Evolutionary conservation across 768 basidiomycete genomes (phyloP), one percentile per base, ranked within the genome.

Genomic region (Boletus rubroflammeus): DNA sequence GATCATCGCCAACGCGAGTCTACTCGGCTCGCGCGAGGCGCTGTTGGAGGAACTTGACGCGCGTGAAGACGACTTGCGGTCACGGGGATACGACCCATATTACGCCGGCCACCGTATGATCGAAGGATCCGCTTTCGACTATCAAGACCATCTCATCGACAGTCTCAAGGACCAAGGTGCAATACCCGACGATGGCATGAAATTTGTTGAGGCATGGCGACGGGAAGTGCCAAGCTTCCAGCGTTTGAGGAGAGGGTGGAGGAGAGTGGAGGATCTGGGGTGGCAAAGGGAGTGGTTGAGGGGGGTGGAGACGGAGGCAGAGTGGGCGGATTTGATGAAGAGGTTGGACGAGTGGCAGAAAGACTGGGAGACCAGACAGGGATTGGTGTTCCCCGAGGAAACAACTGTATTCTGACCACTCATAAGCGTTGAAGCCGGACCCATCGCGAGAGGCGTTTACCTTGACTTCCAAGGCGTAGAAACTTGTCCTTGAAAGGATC

Each of bases 151-250:
- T 34, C 55, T 64, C 3, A 57, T 64, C 15, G 45, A 54, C 3
- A 17, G 29, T 19, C 54, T 64, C 19, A 59, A 56, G 41, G 10
- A 25, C 15, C 47, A 51, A 6, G 70, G 72, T 43, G 73, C 66
- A 5, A 63, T 82, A 23, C 76, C 75, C 3, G 62, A 77, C 43
- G 71, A 76, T 46, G 77, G 77, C 0, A 66, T 60, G 56, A 73
- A 72, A 28, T 82, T 70, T 55, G 81, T 81, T 21, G 81, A 82
- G 59, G 55, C 61, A 14, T 83, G 81, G 82, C 66, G 81, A 36
- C 66, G 76, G 41, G 66, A 72, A 35, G 66, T 69, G 2, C 61
- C 69, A 35, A 57, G 57, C 2, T 72, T 76, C 45, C 54, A 64
- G 17, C 65, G 68, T 39, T 61, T 78, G 43, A 73, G 75, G 45